Conservation (phyloP, 2,329 filamentous ascomycete species). For the Acrocalymma vagum region DNA sequence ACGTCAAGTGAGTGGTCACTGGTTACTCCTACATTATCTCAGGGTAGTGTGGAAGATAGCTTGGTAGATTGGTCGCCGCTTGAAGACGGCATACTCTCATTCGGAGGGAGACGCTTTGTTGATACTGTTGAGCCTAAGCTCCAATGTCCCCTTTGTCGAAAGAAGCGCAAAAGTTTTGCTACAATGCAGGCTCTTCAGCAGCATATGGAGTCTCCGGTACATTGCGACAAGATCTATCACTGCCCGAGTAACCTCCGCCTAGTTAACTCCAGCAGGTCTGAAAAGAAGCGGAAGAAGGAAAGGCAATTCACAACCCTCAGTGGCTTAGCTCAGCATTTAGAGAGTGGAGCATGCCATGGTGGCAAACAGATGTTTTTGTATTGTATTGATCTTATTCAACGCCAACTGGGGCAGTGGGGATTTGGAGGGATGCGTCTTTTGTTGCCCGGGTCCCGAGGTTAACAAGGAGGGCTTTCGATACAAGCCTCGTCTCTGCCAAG, state of each 20-base stretch:
- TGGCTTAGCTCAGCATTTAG: constrained; percentile 15
- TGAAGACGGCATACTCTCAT: constrained; percentile 5
- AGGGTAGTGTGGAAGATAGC: constrained; percentile 1
- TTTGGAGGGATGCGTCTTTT: constrained; percentile 15
- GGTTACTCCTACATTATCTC: constrained; percentile 6
- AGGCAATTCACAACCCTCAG: constrained; percentile 17
- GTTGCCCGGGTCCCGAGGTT: too few species aligned
- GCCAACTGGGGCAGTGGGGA: constrained; percentile 8
- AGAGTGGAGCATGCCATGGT: constrained; percentile 10
- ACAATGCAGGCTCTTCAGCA: background rate
- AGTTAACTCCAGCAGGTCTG: background rate
- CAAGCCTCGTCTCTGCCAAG: too few species aligned
- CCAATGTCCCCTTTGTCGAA: background rate
- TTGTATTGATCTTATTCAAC: constrained; percentile 13
- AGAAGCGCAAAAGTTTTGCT: constrained; percentile 1
- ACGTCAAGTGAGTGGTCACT: constrained; percentile 7
- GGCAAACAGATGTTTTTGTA: constrained; percentile 6
- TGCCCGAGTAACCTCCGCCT: constrained; percentile 1
- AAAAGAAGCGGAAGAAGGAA: constrained; percentile 2
- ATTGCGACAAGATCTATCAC: constrained; percentile 1
- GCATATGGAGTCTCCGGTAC: constrained; percentile 1
- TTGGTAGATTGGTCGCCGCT: constrained; percentile 5
- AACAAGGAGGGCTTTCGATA: too few species aligned
- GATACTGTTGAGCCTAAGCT: too few species aligned
- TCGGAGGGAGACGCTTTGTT: too few species aligned